A percentile compares a stretch with the other conserved stretches of the same genome.
Conservation (phyloP, 75 land plant genomes). For the Adiantum capillusveneris region DNA sequence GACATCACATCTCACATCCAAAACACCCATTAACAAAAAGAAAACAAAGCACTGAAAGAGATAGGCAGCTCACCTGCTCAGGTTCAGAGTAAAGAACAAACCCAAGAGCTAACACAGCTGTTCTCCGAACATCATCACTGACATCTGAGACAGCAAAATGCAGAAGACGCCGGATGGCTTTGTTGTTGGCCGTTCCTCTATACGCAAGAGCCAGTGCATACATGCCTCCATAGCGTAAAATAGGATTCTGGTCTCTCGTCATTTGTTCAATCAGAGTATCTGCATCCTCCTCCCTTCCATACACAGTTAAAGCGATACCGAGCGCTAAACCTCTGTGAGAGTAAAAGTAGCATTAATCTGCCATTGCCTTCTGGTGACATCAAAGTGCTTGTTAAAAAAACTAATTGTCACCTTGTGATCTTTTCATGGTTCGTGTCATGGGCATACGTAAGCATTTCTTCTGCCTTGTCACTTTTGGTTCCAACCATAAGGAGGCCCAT, state of each 20-base stretch:
- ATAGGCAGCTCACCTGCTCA: slow-evolving; percentile 62
- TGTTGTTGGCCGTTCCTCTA: slow-evolving; percentile 91
- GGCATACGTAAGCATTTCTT: slow-evolving; percentile 96
- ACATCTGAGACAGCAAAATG: slow-evolving; percentile 99
- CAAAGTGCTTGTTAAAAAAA: neutral
- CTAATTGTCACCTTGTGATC: slow-evolving; percentile 55
- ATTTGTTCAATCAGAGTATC: slow-evolving; percentile 95
- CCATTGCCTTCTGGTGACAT: too few species aligned
- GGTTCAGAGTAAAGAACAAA: slow-evolving; percentile 97
- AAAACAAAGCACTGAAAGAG: neutral
- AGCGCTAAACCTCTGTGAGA: slow-evolving; percentile 70
- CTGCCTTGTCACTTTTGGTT: slow-evolving; percentile 86
- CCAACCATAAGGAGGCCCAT: slow-evolving; percentile 98
- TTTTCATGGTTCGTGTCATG: slow-evolving; percentile 98
- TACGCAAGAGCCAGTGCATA: slow-evolving; percentile 95
- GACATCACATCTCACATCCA: neutral
- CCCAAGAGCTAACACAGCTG: slow-evolving; percentile 94
- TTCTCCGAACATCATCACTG: slow-evolving; percentile 96
- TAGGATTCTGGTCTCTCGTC: slow-evolving; percentile 97
- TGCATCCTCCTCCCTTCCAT: slow-evolving; percentile 97
- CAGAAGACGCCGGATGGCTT: slow-evolving; percentile 91
- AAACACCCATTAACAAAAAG: neutral
- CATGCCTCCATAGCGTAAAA: slow-evolving; percentile 96
- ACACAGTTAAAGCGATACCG: slow-evolving; percentile 91
- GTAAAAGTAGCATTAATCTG: too few species aligned